Evolutionary conservation across 371 early-diverging fungal species (phyloP).

Genomic region (Nematocida sp.): DNA sequence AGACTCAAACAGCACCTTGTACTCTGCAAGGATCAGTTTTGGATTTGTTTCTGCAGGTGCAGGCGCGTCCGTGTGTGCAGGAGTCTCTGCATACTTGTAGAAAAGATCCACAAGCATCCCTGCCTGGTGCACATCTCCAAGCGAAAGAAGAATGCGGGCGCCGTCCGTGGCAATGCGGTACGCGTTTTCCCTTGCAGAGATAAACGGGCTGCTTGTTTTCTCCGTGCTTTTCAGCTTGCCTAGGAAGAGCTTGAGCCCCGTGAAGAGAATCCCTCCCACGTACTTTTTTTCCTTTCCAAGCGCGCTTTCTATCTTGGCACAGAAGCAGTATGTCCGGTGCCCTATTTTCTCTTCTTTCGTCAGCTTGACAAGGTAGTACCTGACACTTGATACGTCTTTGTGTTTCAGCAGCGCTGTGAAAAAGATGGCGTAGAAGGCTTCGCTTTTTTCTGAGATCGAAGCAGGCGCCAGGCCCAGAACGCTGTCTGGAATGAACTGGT

Average conservation of each 20-base stretch:
- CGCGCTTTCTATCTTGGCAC: slow-evolving; percentile 2
- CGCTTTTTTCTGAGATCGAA: slow-evolving; percentile 28
- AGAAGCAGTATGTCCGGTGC: background rate
- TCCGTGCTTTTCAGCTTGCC: background rate
- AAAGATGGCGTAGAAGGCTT: slow-evolving; percentile 33
- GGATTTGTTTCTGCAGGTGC: background rate
- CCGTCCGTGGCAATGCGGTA: slow-evolving; percentile 21
- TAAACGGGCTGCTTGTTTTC: background rate
- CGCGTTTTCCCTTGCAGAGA: slow-evolving; percentile 35
- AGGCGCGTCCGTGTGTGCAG: background rate
- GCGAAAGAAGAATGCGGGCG: slow-evolving; percentile 20
- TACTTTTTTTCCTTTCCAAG: slow-evolving; percentile 19
- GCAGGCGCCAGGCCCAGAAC: slow-evolving; percentile 22
- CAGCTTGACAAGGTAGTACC: slow-evolving; percentile 25
- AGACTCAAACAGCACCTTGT: slow-evolving; percentile 41
- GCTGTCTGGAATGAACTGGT: slow-evolving; percentile 7
- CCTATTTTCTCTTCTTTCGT: slow-evolving; percentile 36
- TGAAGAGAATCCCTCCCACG: slow-evolving; percentile 29
- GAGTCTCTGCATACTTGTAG: background rate
- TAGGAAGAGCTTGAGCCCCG: slow-evolving; percentile 17
- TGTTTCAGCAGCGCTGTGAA: slow-evolving; percentile 26
- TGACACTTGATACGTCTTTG: background rate
- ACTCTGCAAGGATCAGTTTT: background rate
- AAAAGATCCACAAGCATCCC: slow-evolving; percentile 15
- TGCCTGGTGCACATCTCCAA: slow-evolving; percentile 35